Base-by-base conservation (phyloP, 805 yeast species). In the Ogataea polymorpha region DNA sequence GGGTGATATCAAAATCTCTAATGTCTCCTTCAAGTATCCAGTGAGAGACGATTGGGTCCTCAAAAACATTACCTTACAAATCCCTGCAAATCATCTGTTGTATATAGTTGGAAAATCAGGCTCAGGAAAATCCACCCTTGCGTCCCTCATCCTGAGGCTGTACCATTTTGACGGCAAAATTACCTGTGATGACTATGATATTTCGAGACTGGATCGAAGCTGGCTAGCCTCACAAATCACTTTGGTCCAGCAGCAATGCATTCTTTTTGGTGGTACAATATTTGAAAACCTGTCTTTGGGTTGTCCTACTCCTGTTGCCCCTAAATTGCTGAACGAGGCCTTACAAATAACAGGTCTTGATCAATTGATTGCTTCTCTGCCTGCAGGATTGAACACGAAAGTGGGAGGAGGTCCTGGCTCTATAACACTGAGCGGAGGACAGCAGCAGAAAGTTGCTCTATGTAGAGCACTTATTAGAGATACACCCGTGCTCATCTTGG, bases 31-130 rank as follows among this genome's bases (percentile, higher is more conserved):
- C 56, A 53, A 70, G 0, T 91, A 89, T 55, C 79, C 84, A 1
- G 61, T 79, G 1, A 70, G 91, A 49, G 65, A 66, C 1, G 59
- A 61, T 1, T 61, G 63, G 2, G 78, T 77, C 0, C 56, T 93
- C 12, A 60, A 71, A 0, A 52, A 72, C 35, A 65, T 83, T 1
- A 54, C 60, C n/a, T 42, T 84, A 18, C 49, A 51, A 1, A 65
- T 89, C 25, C 60, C 67, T 1, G 59, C 75, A 0, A 70, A 74
- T 1, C 49, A 63, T 23, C 55, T 75, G 6, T 77, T 82, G 1
- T 91, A 77, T 52, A 62, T 93, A 4, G 75, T 93, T 30, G 99
- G 99, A 1, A 71, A 73, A 45, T 89, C 97, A 0, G 99, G 99
- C 0, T 81, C 90, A 0, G 99, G 99, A 0, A 93, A 93, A 59